Percentiles rank a stretch among this genome's conserved stretches.
phyloP scores from a whole-genome alignment of 164 flowering plant genomes.

The Aristolochia californica region DNA sequence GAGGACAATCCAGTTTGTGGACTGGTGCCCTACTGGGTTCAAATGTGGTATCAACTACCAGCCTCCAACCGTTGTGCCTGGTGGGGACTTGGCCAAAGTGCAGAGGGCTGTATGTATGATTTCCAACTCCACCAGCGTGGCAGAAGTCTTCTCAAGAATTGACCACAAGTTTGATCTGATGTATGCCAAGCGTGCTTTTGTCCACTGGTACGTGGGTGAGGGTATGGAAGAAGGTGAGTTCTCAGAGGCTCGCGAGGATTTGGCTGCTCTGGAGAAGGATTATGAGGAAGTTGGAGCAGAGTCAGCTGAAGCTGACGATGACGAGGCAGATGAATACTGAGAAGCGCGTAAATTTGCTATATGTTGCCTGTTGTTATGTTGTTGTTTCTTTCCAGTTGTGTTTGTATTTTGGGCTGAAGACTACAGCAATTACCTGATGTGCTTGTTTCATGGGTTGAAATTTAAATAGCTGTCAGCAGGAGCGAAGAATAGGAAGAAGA shows the following conservation, averaged over 20 bases:
- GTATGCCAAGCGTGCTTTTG: constrained; percentile 31
- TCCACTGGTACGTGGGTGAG: neutral
- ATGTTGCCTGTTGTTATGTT: too few species aligned
- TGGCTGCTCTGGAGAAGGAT: neutral
- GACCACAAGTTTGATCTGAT: constrained; percentile 50
- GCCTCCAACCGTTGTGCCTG: constrained; percentile 52
- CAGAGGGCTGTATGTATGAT: constrained; percentile 52
- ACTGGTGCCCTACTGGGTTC: constrained; percentile 73
- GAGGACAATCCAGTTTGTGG: constrained; percentile 56
- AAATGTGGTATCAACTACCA: constrained; percentile 64
- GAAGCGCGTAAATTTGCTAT: too few species aligned
- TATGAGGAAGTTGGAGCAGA: neutral
- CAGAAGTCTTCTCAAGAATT: constrained; percentile 41
- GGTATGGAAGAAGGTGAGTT: neutral
- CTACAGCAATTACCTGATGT: too few species aligned
- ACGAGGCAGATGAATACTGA: neutral
- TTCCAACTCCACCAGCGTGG: constrained; percentile 42
- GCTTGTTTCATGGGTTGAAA: too few species aligned
- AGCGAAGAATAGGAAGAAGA: too few species aligned
- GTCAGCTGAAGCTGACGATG: neutral
- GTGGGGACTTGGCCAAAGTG: constrained; percentile 47
- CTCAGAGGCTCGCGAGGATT: neutral
- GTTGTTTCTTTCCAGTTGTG: too few species aligned
- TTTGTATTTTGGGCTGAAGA: too few species aligned
- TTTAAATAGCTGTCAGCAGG: too few species aligned